A percentile compares a stretch with the other conserved stretches of the same genome.
Evolutionary conservation across 805 yeast genomes (phyloP).

Genomic region (Candida glaebosa): DNA sequence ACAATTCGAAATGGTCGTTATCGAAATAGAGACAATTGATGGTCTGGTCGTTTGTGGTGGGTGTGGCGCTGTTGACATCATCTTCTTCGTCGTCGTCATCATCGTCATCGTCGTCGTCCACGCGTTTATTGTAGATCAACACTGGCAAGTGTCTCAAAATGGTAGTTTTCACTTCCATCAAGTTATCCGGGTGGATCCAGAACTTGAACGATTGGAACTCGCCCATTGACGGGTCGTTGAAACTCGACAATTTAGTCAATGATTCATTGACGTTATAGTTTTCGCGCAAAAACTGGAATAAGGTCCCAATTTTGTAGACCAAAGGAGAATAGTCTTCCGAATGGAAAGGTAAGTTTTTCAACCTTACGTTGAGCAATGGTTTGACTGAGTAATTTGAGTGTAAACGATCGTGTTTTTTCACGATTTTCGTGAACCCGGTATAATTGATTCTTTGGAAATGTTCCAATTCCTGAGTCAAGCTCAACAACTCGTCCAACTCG

Average conservation of each 20-base stretch:
- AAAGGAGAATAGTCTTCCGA: conserved; percentile 93
- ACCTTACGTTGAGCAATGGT: conserved; percentile 83
- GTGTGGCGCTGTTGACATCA: conserved; percentile 44
- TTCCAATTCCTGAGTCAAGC: conserved; percentile 80
- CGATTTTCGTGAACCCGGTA: conserved; percentile 93
- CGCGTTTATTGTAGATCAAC: conserved; percentile 52
- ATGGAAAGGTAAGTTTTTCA: conserved; percentile 85
- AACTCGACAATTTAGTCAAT: conserved; percentile 46
- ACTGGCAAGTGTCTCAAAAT: conserved; percentile 92
- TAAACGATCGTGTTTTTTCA: conserved; percentile 91
- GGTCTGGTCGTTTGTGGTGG: conserved; percentile 49
- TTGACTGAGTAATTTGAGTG: conserved; percentile 87
- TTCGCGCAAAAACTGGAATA: conserved; percentile 79
- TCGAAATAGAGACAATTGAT: conserved; percentile 89
- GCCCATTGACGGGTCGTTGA: conserved; percentile 34
- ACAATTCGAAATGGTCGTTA: conserved; percentile 74
- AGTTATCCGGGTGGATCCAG: conserved; percentile 90
- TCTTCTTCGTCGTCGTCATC: conserved; percentile 47
- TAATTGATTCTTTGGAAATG: conserved; percentile 87
- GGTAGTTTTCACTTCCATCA: conserved; percentile 97
- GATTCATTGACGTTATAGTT: conserved; percentile 53
- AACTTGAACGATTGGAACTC: conserved; percentile 72
- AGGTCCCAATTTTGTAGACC: conserved; percentile 72
- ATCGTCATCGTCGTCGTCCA: conserved; percentile 38
- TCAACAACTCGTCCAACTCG: conserved; percentile 69